Conservation (phyloP, 164 flowering plant species). For the Vitis rotundifolia region DNA sequence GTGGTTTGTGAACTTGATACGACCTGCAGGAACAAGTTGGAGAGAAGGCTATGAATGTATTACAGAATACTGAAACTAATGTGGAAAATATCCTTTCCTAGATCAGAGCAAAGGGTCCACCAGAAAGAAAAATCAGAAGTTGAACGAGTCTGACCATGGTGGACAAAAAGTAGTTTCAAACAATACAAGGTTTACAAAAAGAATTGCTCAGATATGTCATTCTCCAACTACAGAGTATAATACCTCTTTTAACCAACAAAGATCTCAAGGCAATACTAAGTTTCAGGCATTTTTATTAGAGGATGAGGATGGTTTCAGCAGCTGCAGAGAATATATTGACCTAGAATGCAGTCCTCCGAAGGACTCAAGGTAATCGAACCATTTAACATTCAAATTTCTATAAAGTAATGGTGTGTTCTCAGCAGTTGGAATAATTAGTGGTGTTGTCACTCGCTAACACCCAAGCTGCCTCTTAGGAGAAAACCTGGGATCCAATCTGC, state of each 20-base stretch:
- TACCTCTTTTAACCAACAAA: slow-evolving; percentile 17
- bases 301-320: slow-evolving; percentile 23
- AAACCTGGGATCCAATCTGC: too few species aligned
- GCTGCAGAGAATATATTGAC: slow-evolving; percentile 34
- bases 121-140: slow-evolving; percentile 30
- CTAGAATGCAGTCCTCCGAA: slow-evolving; percentile 29
- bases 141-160: slow-evolving; percentile 14
- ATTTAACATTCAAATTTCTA: not conserved
- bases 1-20: slow-evolving; percentile 1
- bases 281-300: slow-evolving; percentile 13
- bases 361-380: slow-evolving; percentile 44
- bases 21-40: slow-evolving; percentile 51
- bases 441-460: not conserved
- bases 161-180: slow-evolving; percentile 19
- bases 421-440: not conserved
- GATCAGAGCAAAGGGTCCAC: slow-evolving; percentile 22
- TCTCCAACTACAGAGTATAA: slow-evolving; percentile 18
- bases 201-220: slow-evolving; percentile 14
- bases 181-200: slow-evolving; percentile 10
- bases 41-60: slow-evolving; percentile 12
- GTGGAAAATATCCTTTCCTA: slow-evolving; percentile 21
- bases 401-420: not conserved
- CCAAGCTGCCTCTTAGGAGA: too few species aligned
- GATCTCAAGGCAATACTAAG: slow-evolving; percentile 18
- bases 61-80: slow-evolving; percentile 22